Evolutionary conservation across 2,329 filamentous ascomycete species (phyloP).

Genomic region (Lanzia echinophila): DNA sequence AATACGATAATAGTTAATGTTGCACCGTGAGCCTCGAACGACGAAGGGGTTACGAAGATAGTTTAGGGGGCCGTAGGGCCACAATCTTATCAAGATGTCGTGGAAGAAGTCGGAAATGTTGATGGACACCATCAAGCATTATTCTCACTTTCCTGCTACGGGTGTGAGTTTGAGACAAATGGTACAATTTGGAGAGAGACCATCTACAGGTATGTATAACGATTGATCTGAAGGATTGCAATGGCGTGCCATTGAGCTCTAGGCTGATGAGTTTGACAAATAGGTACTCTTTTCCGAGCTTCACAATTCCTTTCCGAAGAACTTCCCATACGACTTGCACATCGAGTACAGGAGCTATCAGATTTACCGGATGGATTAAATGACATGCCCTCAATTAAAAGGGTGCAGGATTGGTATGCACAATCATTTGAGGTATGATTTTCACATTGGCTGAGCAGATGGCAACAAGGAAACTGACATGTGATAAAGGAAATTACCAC

Average conservation of each 20-base stretch:
- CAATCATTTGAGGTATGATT: constrained; percentile 90
- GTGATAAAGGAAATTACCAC: constrained; percentile 76
- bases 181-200: constrained; percentile 96
- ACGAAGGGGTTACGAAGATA: constrained; percentile 17
- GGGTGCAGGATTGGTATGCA: constrained; percentile 96
- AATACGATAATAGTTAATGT: constrained; percentile 16
- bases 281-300: constrained; percentile 91
- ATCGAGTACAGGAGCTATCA: constrained; percentile 90
- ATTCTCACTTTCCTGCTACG: constrained; percentile 93
- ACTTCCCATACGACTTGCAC: constrained; percentile 90
- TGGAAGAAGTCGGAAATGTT: constrained; percentile 86
- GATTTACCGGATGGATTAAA: constrained; percentile 91
- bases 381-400: constrained; percentile 94
- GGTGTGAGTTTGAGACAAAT: constrained; percentile 96
- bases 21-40: constrained; percentile 5
- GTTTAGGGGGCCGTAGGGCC: constrained; percentile 26
- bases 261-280: background rate
- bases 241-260: background rate
- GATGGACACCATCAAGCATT: constrained; percentile 97
- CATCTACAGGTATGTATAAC: constrained; percentile 66
- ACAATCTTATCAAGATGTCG: constrained; percentile 57
- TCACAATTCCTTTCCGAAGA: constrained; percentile 98
- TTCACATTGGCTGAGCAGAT: constrained; percentile 3
- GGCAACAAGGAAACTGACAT: constrained; percentile 20
- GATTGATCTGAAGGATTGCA: background rate